Evolutionary conservation across 2,329 filamentous ascomycete genomes (phyloP).

Genomic region (Trichoderma sp.): DNA sequence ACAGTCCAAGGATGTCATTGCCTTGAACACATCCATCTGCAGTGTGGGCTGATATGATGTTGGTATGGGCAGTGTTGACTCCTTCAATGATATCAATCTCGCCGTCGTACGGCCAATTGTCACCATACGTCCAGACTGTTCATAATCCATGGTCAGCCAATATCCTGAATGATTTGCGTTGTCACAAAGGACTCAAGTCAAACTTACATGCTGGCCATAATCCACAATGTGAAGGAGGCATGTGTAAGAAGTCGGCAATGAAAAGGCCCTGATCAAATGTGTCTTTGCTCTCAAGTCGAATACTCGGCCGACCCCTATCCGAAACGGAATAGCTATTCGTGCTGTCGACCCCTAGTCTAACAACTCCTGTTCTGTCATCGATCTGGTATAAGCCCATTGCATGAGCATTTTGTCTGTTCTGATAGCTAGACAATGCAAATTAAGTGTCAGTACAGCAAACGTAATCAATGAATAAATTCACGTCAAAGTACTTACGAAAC

Average conservation of each 20-base stretch:
- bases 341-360: constrained; percentile 47
- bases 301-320: constrained; percentile 51
- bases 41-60: constrained; percentile 64
- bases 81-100: constrained; percentile 72
- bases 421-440: constrained; percentile 38
- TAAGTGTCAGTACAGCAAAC: neutral
- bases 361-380: constrained; percentile 39
- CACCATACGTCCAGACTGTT: constrained; percentile 53
- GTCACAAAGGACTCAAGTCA: accelerated
- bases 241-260: constrained; percentile 69
- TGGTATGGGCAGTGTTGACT: constrained; percentile 58
- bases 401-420: constrained; percentile 41
- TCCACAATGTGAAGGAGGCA: constrained; percentile 69
- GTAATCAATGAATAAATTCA: no score
- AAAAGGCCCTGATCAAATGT: constrained; percentile 65
- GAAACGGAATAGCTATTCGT: constrained; percentile 35
- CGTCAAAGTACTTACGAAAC: constrained; percentile 53
- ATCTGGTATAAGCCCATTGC: constrained; percentile 41
- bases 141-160: neutral
- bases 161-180: no score
- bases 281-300: constrained; percentile 64
- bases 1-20: constrained; percentile 23
- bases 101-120: constrained; percentile 59
- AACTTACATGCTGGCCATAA: constrained; percentile 67
- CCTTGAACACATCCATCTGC: constrained; percentile 32